Evolutionary conservation across 345 rosid species (phyloP).

Genomic region (Camelina laxa): DNA sequence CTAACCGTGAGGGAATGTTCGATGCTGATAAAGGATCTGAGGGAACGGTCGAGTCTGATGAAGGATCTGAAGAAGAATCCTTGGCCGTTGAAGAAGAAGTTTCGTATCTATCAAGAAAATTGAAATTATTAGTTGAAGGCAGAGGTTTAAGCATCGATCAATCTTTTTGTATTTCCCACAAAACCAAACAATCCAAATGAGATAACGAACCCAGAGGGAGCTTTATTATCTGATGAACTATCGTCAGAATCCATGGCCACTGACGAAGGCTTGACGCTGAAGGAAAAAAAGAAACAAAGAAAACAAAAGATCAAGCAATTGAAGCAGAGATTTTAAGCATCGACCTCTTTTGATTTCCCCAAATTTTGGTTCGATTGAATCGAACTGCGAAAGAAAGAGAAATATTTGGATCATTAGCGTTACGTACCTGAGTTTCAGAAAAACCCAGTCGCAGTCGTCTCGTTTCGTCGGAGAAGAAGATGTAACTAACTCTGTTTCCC

Average conservation of each 20-base stretch:
- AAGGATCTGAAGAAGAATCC: neutral
- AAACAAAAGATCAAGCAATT: neutral
- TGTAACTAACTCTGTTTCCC: constrained; percentile 29
- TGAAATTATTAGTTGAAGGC: neutral
- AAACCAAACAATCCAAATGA: neutral
- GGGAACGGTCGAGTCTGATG: no score
- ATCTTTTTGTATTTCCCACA: neutral
- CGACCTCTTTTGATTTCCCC: neutral
- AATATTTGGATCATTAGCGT: neutral
- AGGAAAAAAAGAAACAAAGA: neutral
- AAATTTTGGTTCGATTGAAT: neutral
- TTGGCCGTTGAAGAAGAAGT: neutral
- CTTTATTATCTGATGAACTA: neutral
- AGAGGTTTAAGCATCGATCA: no score
- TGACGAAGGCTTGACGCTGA: neutral
- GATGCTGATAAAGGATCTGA: neutral
- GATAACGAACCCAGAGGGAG: neutral
- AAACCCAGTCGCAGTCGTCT: constrained; percentile 6
- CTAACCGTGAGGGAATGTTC: neutral
- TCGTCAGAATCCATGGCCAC: neutral
- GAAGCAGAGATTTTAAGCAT: neutral
- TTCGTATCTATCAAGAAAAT: neutral
- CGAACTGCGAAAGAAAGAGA: neutral
- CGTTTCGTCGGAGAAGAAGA: constrained; percentile 27
- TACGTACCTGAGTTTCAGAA: neutral